Percentiles rank a stretch among this genome's conserved stretches.
These are phyloP conservation scores for Calonectria pauciramosa DNA, from an alignment of 2,329 filamentous ascomycete genomes.

Conservation along the genomic window DNA sequence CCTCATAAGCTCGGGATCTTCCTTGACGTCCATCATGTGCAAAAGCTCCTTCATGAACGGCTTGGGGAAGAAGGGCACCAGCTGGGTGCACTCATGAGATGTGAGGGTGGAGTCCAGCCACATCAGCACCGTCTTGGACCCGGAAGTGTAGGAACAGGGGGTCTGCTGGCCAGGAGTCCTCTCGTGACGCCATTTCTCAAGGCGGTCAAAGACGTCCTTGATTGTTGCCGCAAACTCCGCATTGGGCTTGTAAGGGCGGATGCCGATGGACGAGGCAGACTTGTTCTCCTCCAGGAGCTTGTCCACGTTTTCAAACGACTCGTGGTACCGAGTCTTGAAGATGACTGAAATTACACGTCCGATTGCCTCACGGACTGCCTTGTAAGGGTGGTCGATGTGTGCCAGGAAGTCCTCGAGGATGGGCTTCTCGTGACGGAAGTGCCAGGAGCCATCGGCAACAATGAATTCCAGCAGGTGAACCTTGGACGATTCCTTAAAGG, in stretches of 20 bases:
- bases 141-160: conserved; percentile 93
- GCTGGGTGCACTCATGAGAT: conserved; percentile 91
- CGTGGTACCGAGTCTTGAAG: conserved; percentile 92
- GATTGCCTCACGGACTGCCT: conserved; percentile 95
- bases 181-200: conserved; percentile 90
- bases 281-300: conserved; percentile 85
- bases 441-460: conserved; percentile 92
- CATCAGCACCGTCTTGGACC: conserved; percentile 93
- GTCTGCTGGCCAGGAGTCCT: conserved; percentile 90
- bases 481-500: conserved; percentile 98
- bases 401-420: conserved; percentile 90
- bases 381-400: conserved; percentile 97
- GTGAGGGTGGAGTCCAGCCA: conserved; percentile 95
- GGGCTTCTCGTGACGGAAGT: conserved; percentile 91
- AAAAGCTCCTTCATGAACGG: conserved; percentile 92
- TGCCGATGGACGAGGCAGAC: conserved; percentile 83
- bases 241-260: conserved; percentile 84
- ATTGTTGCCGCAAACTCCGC: conserved; percentile 82
- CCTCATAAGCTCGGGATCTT: conserved; percentile 94
- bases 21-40: conserved; percentile 99
- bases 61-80: conserved; percentile 91
- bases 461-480: conserved; percentile 91
- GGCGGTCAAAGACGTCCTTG: conserved; percentile 79
- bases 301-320: conserved; percentile 87
- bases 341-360: conserved; percentile 90